Conservation (phyloP, 495 filamentous ascomycete genomes). For the Penicillium goetzii region DNA sequence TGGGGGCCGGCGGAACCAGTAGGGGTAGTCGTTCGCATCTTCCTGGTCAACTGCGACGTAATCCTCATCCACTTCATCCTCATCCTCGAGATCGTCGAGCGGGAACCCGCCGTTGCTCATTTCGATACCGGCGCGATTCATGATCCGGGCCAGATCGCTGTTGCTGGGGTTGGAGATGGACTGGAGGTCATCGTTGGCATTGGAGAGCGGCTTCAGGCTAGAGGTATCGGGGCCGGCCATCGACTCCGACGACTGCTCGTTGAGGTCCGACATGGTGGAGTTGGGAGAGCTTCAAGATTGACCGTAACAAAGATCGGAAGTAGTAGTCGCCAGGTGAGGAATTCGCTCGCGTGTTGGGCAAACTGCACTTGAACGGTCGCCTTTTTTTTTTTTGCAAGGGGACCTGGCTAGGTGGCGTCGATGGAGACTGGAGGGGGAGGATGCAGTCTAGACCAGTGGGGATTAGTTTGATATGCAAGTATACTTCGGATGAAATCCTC, state of each 20-base stretch:
- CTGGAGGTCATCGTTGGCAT: conserved; percentile 33
- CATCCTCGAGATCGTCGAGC: conserved; percentile 45
- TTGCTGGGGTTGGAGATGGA: conserved; percentile 36
- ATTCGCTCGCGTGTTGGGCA: conserved; percentile 12
- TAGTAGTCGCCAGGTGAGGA: conserved; percentile 3
- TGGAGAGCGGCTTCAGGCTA: conserved; percentile 41
- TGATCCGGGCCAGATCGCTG: conserved; percentile 40
- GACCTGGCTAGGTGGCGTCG: conserved; percentile 28
- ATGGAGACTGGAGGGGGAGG: conserved; percentile 26
- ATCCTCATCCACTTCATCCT: conserved; percentile 49
- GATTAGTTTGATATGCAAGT: conserved; percentile 31
- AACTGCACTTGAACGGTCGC: conserved; percentile 15
- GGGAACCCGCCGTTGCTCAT: conserved; percentile 42
- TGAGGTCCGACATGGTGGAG: conserved; percentile 34
- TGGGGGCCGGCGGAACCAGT: conserved; percentile 49
- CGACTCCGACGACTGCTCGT: conserved; percentile 35
- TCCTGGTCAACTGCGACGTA: conserved; percentile 50
- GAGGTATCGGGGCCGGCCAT: conserved; percentile 32
- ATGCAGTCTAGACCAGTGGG: conserved; percentile 34
- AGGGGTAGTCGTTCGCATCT: conserved; percentile 48
- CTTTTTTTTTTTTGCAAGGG: conserved; percentile 18
- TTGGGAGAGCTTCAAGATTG: background rate
- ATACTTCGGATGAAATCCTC: background rate
- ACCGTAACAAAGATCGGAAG: background rate
- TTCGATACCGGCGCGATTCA: conserved; percentile 37